A percentile compares a stretch with the other conserved stretches of the same genome.
These are phyloP conservation scores for Oenanthe sinensis DNA, from an alignment of 129 eudicot genomes.

Conservation along the genomic window DNA sequence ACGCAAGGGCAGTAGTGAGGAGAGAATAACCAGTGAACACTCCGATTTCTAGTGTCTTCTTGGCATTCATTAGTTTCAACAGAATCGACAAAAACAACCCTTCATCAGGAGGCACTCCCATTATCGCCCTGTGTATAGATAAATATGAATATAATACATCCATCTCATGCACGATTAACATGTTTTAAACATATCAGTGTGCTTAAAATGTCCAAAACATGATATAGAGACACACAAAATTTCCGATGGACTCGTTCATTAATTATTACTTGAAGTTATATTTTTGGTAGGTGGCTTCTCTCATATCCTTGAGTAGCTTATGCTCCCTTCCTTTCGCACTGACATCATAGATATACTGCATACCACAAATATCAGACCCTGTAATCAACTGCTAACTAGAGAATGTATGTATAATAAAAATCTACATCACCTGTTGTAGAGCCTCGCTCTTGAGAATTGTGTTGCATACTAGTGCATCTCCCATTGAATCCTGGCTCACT, in stretches of 20 bases:
- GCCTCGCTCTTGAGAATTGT: not conserved
- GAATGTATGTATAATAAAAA: too few relatives aligned
- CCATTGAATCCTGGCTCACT: not conserved
- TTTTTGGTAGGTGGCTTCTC: not conserved
- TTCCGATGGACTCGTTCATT: not conserved
- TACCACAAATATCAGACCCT: not conserved
- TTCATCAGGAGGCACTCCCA: constrained; percentile 10
- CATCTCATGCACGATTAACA: too few relatives aligned
- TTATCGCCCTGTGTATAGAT: not conserved
- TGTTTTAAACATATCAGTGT: too few relatives aligned
- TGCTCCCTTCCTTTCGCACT: not conserved
- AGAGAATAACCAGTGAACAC: constrained; percentile 27
- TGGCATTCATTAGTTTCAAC: constrained; percentile 23
- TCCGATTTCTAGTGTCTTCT: constrained; percentile 21
- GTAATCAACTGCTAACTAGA: not conserved
- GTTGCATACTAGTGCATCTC: not conserved
- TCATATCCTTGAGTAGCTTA: not conserved
- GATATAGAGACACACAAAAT: not conserved
- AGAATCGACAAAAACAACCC: constrained; percentile 10
- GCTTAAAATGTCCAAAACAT: too few relatives aligned
- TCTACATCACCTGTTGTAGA: not conserved
- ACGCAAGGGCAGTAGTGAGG: constrained; percentile 18
- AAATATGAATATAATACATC: not conserved
- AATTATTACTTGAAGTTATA: too few relatives aligned
- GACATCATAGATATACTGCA: not conserved